Evolutionary conservation across 805 yeast genomes (phyloP), one percentile per base, ranked within the genome.

Genomic region (Kluyveromyces lactis): DNA sequence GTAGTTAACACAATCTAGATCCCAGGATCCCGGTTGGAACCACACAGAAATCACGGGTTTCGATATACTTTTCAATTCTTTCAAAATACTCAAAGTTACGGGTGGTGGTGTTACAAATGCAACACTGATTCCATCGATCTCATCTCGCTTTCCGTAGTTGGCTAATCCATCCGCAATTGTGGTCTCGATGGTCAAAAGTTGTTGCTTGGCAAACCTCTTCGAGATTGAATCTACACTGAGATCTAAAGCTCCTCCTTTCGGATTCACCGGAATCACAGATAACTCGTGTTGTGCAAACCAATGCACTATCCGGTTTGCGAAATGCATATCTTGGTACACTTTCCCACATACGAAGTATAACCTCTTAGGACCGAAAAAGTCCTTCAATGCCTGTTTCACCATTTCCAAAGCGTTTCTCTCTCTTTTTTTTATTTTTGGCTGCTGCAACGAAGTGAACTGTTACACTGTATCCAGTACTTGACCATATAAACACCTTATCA

Each of bases 21-120:
- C 78, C 48, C 73, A 83, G 17, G 86, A 73, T 0, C 94, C 95
- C 0, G 95, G 95, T 53, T 85, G 95, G 48, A 82, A 78, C 95
- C 95, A 86, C 12, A 83, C 62, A 1, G 80, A 77, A 12, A 81
- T 61, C 0, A 60, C 41, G 1, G 47, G 42, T 2, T 45, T 4
- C 7, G 36, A 47, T 8, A 53, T 52, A 4, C 52, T 39, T 12
- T 52, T 38, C 42, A 73, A 59, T 12, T 66, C 66, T 9, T 66
- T 57, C 27, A 79, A 52, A 0, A 69, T 54, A 5, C 67, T 55
- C 13, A 69, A 62, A 1, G 86, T 74, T 3, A 79, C 71, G 0
- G 55, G 52, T 1, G 95, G 92, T 2, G 94, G 89, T 0, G 95
- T 84, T 38, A 85, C 75, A 31, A 86, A 79, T 23, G 86, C 77